Evolutionary conservation across 83 land plant genomes (phyloP).

Genomic region (Thuja plicata): DNA sequence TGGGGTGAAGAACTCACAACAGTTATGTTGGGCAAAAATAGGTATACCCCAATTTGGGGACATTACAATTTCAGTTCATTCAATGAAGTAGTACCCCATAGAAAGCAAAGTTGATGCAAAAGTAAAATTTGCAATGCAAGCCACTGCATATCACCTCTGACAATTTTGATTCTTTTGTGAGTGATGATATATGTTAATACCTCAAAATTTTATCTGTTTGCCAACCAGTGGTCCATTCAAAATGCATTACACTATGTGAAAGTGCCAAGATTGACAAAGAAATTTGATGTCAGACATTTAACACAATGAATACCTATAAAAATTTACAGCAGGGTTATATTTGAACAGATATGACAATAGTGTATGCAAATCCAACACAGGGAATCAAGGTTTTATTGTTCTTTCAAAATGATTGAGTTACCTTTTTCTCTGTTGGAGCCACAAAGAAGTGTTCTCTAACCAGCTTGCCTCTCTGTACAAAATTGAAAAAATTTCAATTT

Average conservation of each 20-base stretch:
- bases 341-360: not conserved
- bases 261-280: not conserved
- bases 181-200: not conserved
- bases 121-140: not conserved
- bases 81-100: not conserved
- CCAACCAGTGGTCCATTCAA: not conserved
- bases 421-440: not conserved
- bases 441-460: not conserved
- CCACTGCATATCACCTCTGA: not conserved
- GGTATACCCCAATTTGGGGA: no score
- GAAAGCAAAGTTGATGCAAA: not conserved
- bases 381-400: not conserved
- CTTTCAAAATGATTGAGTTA: not conserved
- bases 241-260: not conserved
- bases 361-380: not conserved
- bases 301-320: not conserved
- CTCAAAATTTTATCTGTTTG: not conserved
- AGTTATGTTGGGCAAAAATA: no score
- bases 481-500: not conserved
- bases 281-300: not conserved
- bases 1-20: no score
- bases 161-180: not conserved
- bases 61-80: not conserved
- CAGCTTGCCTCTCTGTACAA: not conserved
- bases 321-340: not conserved